Percentiles rank a stretch among this genome's conserved stretches.
These are phyloP conservation scores for Lithohypha guttulata DNA, from an alignment of 2,329 filamentous ascomycete genomes.

Conservation along the genomic window DNA sequence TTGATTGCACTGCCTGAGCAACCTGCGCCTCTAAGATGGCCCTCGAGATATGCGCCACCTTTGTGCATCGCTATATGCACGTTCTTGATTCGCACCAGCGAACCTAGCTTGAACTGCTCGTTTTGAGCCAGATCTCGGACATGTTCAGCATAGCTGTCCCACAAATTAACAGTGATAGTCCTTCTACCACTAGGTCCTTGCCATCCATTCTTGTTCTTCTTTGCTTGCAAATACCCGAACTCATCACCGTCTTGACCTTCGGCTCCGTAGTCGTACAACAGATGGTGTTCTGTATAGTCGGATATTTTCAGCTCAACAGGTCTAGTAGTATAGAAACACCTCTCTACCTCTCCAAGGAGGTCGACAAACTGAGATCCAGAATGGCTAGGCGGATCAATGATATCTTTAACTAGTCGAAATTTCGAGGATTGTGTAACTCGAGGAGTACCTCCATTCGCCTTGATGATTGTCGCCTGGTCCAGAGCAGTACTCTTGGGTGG, in stretches of 20 bases:
- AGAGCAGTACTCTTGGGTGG: slow-evolving; percentile 10
- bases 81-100: slow-evolving; percentile 52
- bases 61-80: slow-evolving; percentile 55
- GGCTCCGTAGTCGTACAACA: slow-evolving; percentile 47
- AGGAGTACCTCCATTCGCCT: slow-evolving; percentile 10
- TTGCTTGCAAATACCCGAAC: too few species aligned
- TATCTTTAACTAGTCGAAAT: slow-evolving; percentile 54
- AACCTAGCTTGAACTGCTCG: slow-evolving; percentile 42
- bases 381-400: slow-evolving; percentile 30
- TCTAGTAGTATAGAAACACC: slow-evolving; percentile 37
- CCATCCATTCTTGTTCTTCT: slow-evolving; percentile 43
- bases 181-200: slow-evolving; percentile 60
- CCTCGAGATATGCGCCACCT: slow-evolving; percentile 53
- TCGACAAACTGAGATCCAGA: slow-evolving; percentile 49
- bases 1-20: slow-evolving; percentile 49
- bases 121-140: slow-evolving; percentile 32
- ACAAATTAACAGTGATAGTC: slow-evolving; percentile 62
- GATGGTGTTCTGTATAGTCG: slow-evolving; percentile 66
- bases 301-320: slow-evolving; percentile 60
- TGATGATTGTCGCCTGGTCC: slow-evolving; percentile 12
- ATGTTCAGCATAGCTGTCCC: slow-evolving; percentile 52
- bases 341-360: slow-evolving; percentile 61
- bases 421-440: slow-evolving; percentile 30
- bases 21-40: slow-evolving; percentile 55
- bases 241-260: slow-evolving; percentile 41